Conservation (phyloP, 306 rosid genomes). For the Carpinus viminea region DNA sequence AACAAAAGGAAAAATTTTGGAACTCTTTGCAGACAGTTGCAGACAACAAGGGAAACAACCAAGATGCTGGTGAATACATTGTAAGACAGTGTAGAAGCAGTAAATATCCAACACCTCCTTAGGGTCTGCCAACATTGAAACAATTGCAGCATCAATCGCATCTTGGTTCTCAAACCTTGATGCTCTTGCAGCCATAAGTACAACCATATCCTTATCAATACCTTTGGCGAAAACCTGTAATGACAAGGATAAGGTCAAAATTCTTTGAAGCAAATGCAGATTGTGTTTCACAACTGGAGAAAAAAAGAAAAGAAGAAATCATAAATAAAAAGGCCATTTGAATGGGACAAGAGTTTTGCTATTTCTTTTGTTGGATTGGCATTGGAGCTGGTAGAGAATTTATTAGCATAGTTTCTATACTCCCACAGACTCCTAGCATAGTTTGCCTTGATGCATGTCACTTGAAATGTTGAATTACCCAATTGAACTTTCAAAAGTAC, state of each 20-base stretch:
- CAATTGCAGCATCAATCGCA: conserved; percentile 73
- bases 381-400: too few species aligned
- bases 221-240: conserved; percentile 57
- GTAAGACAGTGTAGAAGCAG: not conserved
- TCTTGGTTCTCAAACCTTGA: conserved; percentile 77
- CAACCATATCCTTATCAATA: conserved; percentile 63
- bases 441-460: not conserved
- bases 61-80: not conserved
- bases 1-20: not conserved
- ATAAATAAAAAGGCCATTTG: not conserved
- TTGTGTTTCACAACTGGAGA: not conserved
- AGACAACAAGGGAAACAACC: not conserved
- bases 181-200: conserved; percentile 82
- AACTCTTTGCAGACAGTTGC: not conserved
- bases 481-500: not conserved
- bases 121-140: conserved; percentile 75
- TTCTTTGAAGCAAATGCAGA: not conserved
- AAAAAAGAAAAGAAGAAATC: not conserved
- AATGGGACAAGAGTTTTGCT: not conserved
- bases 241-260: not conserved
- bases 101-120: conserved; percentile 50
- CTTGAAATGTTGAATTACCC: not conserved
- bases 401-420: not conserved
- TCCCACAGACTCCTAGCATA: not conserved
- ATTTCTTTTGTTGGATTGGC: not conserved